Conservation (phyloP, 352 stramenopile genomes). For the Phytophthora podocarpi region DNA sequence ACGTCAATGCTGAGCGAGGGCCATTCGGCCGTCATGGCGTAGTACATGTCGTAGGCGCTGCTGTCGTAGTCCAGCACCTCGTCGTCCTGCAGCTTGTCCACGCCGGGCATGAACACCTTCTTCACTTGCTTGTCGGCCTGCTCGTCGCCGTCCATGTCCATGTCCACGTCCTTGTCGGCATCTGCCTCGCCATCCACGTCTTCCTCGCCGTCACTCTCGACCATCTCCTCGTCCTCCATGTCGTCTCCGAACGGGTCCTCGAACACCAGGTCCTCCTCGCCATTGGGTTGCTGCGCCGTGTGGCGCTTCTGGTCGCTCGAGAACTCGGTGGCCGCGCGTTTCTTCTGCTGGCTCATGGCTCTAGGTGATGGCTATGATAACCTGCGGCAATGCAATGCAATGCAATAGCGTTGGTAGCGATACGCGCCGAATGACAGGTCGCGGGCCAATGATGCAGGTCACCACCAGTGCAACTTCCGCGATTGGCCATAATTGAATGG, state of each 20-base stretch:
- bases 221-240: slow-evolving; percentile 91
- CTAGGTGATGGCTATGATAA: not conserved
- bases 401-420: slow-evolving; percentile 20
- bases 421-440: slow-evolving; percentile 34
- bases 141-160: slow-evolving; percentile 78
- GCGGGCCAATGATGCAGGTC: slow-evolving; percentile 29
- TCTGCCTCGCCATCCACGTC: slow-evolving; percentile 56
- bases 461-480: slow-evolving; percentile 1
- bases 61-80: slow-evolving; percentile 98
- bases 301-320: slow-evolving; percentile 60
- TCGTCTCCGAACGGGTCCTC: slow-evolving; percentile 91
- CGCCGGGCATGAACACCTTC: slow-evolving; percentile 95
- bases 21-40: slow-evolving; percentile 98
- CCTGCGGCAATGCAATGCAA: slow-evolving; percentile 1
- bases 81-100: slow-evolving; percentile 90
- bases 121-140: slow-evolving; percentile 60
- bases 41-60: slow-evolving; percentile 99
- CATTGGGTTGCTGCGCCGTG: slow-evolving; percentile 32
- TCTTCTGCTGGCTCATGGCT: slow-evolving; percentile 69
- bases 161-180: slow-evolving; percentile 67
- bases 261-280: slow-evolving; percentile 75
- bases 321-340: slow-evolving; percentile 60
- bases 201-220: slow-evolving; percentile 82
- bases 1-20: slow-evolving; percentile 98
- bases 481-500: slow-evolving; percentile 49